Conservation (phyloP, 257 asterid genomes). For the Nicotiana otophora region DNA sequence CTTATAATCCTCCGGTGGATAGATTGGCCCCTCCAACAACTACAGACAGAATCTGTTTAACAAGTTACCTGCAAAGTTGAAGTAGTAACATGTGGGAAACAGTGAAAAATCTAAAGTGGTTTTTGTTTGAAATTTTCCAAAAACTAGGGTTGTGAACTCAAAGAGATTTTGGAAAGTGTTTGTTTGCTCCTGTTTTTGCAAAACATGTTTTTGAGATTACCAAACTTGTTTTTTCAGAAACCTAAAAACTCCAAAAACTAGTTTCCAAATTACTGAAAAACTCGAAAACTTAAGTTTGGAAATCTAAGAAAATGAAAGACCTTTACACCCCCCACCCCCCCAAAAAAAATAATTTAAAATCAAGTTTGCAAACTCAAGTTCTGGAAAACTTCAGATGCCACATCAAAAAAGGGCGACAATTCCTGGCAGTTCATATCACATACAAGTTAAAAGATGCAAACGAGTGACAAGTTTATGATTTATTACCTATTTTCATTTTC, state of each 20-base stretch:
- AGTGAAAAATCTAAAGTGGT: background rate
- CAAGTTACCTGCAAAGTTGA: background rate
- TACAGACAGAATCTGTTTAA: background rate
- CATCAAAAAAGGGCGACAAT: background rate
- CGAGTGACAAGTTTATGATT: background rate
- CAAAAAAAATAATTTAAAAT: background rate
- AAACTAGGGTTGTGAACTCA: background rate
- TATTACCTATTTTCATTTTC: slow-evolving; percentile 20
- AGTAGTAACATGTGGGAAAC: background rate
- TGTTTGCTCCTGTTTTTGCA: background rate
- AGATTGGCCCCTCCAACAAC: background rate
- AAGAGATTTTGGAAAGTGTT: background rate
- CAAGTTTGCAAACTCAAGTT: too few species aligned
- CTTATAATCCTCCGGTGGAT: background rate
- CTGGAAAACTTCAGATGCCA: background rate
- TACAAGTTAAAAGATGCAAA: background rate
- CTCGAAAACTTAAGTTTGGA: background rate
- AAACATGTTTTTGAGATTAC: background rate
- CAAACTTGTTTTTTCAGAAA: background rate
- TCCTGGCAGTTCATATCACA: background rate
- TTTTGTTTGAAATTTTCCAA: background rate
- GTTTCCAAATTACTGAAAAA: background rate
- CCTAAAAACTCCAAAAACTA: background rate
- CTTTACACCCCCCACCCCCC: too few species aligned
- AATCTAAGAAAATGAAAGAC: background rate